Evolutionary conservation across 192 early-diverging fungal species (phyloP), one percentile per base, ranked within the genome.

Genomic region (Coemansia asiatica): DNA sequence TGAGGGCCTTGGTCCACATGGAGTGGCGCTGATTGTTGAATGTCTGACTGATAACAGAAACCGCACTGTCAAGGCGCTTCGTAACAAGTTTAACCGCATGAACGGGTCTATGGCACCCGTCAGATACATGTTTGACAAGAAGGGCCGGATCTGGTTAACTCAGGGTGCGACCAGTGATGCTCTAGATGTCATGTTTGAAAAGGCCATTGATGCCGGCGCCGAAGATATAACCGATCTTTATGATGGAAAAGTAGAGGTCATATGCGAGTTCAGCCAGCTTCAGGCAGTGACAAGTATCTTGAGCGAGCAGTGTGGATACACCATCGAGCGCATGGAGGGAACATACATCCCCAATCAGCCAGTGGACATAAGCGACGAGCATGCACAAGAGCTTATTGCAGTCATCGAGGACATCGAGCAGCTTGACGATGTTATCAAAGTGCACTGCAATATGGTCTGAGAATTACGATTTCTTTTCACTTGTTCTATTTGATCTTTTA

Each of bases 111-210:
- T 91, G 58, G 75, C 86, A 23, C 71, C 83, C 0, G 87, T 93
- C 1, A 69, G 70, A 55, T 93, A 87, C 74, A 72, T 91, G 63
- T 93, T 93, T 80, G 72, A 84, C 18, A 85, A 85, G 60, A 84
- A 81, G 48, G 89, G 90, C 13, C 77, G 79, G 19, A 71, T 93
- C 23, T 83, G 78, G 21, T 85, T 90, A 66, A 26, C 71, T 8
- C 21, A 66, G 12, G 85, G 74, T n/a, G 61, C 51, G 33, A 68
- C 78, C 0, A 60, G 67, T 6, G 73, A 84, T 49, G 74, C 79
- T 21, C 26, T 88, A 56, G 89, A 87, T 13, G 68, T 80, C 28
- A 81, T 88, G 74, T 64, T 85, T 73, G 86, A 87, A 36, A 68
- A 72, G 26, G 88, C 85, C 13, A 82, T 89, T 31, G 89, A 89